Percentiles rank a stretch among this genome's conserved stretches.
These are phyloP conservation scores for Claviceps monticola DNA, from an alignment of 2,329 filamentous ascomycete genomes.

Conservation along the genomic window DNA sequence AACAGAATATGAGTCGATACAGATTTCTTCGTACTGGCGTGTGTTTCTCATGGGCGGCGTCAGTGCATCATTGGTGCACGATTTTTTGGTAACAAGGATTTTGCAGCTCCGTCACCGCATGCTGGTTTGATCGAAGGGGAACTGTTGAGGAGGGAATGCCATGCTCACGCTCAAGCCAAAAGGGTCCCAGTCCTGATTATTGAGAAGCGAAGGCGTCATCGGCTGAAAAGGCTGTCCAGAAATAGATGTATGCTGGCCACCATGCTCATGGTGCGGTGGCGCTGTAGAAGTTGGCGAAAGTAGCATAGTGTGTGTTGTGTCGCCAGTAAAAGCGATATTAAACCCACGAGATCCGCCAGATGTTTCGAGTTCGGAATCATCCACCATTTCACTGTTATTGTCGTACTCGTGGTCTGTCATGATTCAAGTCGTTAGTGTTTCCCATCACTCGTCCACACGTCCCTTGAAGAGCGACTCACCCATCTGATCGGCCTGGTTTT, in stretches of 20 bases:
- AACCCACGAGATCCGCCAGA: conserved; percentile 53
- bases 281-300: conserved; percentile 27
- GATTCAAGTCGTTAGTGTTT: conserved; percentile 46
- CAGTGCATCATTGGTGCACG: background rate
- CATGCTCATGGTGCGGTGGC: conserved; percentile 24
- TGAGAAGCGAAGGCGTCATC: conserved; percentile 49
- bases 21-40: background rate
- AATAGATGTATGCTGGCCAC: conserved; percentile 18
- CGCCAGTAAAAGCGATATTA: conserved; percentile 37
- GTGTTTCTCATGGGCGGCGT: background rate
- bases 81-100: background rate
- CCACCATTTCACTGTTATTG: conserved; percentile 75
- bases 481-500: conserved; percentile 89
- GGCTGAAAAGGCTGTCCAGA: conserved; percentile 39
- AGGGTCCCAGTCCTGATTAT: conserved; percentile 86
- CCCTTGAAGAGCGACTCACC: conserved; percentile 52
- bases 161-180: conserved; percentile 89
- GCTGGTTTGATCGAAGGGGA: conserved; percentile 55
- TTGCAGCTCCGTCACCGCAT: conserved; percentile 23
- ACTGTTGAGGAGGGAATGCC: conserved; percentile 80
- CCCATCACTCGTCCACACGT: conserved; percentile 31
- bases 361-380: conserved; percentile 62
- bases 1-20: background rate
- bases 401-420: conserved; percentile 90
- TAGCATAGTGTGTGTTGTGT: conserved; percentile 27